These are phyloP conservation scores for Zea mays DNA, from an alignment of 176 grass and related monocot species.

Conservation along the genomic window Zm-B73-REFERENCE-NAM-5.0 NC_050104.1:9475001-9475500, in stretches of 20 bases:
- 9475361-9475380: neutral
- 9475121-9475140: neutral
- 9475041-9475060: neutral
- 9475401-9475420: neutral
- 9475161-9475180: slow-evolving; percentile 15
- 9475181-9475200: neutral
- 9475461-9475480: neutral
- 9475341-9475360: neutral
- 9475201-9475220: neutral
- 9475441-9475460: neutral
- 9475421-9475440: neutral
- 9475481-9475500: neutral
- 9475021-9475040: neutral
- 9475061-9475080: neutral
- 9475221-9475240: neutral
- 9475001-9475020: neutral
- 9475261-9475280: neutral
- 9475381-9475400: neutral
- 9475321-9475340: neutral
- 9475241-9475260: neutral
- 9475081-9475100: neutral
- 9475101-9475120: neutral
- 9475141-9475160: neutral
- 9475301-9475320: neutral
- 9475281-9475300: neutral